These are phyloP conservation scores for Fusarium coffeatum DNA, from an alignment of 2,329 filamentous ascomycete species.

Conservation along the genomic window DNA sequence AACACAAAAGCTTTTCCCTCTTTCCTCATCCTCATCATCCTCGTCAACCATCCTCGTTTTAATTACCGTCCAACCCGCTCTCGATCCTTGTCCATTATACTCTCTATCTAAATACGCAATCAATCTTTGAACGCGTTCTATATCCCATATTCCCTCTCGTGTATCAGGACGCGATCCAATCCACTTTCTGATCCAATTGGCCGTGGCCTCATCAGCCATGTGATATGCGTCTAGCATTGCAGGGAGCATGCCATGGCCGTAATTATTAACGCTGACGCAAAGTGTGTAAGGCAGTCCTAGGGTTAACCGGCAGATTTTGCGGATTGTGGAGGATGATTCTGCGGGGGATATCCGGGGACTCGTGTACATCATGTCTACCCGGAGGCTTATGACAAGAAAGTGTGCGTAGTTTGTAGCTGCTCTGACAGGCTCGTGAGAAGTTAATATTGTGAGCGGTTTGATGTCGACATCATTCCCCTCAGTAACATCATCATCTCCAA, in stretches of 20 bases:
- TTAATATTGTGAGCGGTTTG: not conserved
- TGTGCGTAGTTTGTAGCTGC: constrained; percentile 33
- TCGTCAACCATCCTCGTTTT: constrained; percentile 32
- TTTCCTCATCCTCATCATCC: constrained; percentile 9
- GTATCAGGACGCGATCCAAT: constrained; percentile 12
- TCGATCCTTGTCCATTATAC: constrained; percentile 14
- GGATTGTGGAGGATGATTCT: not conserved
- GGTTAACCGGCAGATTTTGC: constrained; percentile 26
- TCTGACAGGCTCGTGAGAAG: constrained; percentile 19
- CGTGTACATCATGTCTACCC: constrained; percentile 32
- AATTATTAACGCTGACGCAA: constrained; percentile 28
- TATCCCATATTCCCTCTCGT: constrained; percentile 37
- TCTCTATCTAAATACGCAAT: constrained; percentile 29
- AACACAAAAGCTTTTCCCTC: constrained; percentile 17
- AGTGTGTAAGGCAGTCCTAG: constrained; percentile 11
- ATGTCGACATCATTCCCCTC: not conserved
- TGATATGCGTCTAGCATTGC: constrained; percentile 35
- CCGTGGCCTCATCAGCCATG: constrained; percentile 8
- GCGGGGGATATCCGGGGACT: not conserved
- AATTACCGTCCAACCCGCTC: constrained; percentile 22
- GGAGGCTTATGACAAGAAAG: constrained; percentile 22
- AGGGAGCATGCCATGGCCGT: constrained; percentile 34
- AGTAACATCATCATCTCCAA: not conserved
- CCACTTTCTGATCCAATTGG: constrained; percentile 29
- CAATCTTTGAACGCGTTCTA: constrained; percentile 22